Percentiles rank a stretch among this genome's conserved stretches.
Evolutionary conservation across 2,329 filamentous ascomycete species (phyloP).

Genomic region (Beauveria sp.): DNA sequence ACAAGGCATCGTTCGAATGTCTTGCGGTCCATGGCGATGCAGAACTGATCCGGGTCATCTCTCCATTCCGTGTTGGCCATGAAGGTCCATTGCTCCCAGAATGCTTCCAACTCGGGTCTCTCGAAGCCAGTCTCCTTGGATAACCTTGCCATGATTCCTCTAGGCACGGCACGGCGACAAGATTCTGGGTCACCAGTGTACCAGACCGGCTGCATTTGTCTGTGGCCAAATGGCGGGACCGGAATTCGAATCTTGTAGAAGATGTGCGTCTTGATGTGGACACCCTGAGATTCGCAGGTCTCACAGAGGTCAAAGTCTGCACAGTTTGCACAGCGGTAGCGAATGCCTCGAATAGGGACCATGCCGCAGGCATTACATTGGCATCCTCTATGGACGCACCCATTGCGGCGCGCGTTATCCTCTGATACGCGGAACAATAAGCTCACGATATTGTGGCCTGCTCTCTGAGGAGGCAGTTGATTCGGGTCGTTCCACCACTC

Average conservation of each 20-base stretch:
- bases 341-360: constrained; percentile 81
- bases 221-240: constrained; percentile 72
- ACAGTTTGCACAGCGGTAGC: constrained; percentile 94
- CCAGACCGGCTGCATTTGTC: constrained; percentile 75
- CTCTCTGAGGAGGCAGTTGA: constrained; percentile 37
- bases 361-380: constrained; percentile 85
- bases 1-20: constrained; percentile 90
- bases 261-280: constrained; percentile 83
- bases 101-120: constrained; percentile 78
- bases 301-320: constrained; percentile 95
- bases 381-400: constrained; percentile 87
- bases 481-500: constrained; percentile 46
- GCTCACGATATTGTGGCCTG: constrained; percentile 73
- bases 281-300: constrained; percentile 71
- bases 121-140: constrained; percentile 71
- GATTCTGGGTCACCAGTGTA: constrained; percentile 81
- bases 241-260: constrained; percentile 96
- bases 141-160: constrained; percentile 59
- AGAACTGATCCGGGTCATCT: constrained; percentile 69
- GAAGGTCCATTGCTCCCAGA: constrained; percentile 96
- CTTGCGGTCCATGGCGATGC: constrained; percentile 80
- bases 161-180: constrained; percentile 59
- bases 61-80: constrained; percentile 81
- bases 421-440: constrained; percentile 89
- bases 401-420: constrained; percentile 79